phyloP scores from a whole-genome alignment of 1,139 yeast species.

The Kurtzmaniella quercitrusa region DNA sequence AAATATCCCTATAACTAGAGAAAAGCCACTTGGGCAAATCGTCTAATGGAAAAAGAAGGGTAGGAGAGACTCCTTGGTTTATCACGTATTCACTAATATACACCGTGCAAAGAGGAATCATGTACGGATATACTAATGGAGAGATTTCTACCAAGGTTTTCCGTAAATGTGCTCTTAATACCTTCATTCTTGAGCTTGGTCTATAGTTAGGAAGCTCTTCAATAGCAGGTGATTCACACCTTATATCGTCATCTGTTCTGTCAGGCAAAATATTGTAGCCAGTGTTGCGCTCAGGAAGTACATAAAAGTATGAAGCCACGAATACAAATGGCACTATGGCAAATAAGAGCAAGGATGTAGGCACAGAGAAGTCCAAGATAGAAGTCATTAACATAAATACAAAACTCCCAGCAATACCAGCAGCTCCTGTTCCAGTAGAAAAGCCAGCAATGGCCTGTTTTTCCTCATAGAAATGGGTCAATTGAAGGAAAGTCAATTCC shows the following conservation, averaged over 20 bases:
- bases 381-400: constrained; percentile 39
- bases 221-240: not conserved
- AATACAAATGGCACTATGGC: constrained; percentile 37
- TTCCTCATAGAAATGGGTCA: constrained; percentile 66
- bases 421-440: constrained; percentile 94
- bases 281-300: constrained; percentile 20
- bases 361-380: constrained; percentile 26
- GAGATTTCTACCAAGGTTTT: constrained; percentile 40
- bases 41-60: constrained; percentile 70
- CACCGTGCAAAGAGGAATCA: constrained; percentile 80
- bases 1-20: constrained; percentile 70
- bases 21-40: constrained; percentile 60
- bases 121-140: constrained; percentile 61
- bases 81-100: constrained; percentile 84
- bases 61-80: constrained; percentile 89
- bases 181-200: constrained; percentile 14
- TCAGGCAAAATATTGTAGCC: constrained; percentile 1
- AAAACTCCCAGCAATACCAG: constrained; percentile 79
- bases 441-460: constrained; percentile 69
- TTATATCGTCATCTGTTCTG: constrained; percentile 1
- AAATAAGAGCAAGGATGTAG: constrained; percentile 28
- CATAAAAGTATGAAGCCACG: constrained; percentile 20
- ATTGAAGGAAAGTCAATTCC: constrained; percentile 79
- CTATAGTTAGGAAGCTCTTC: constrained; percentile 10
- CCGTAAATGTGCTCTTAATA: constrained; percentile 20